Base-by-base conservation (phyloP, 2,329 filamentous ascomycete species). In the Thelonectria blattea region DNA sequence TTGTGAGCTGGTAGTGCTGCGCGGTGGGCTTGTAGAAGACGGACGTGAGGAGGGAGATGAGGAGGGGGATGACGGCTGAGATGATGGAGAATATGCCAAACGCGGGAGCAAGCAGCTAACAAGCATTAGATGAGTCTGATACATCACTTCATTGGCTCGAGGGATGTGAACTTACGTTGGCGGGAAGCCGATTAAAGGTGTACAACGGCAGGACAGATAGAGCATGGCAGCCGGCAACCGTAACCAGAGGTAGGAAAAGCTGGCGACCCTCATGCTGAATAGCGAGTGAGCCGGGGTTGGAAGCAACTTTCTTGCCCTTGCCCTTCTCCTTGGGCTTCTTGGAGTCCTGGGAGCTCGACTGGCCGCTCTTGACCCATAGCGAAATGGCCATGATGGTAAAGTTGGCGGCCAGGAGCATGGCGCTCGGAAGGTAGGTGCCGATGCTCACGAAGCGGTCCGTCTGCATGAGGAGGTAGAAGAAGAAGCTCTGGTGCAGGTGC, bases 401-500 rank as follows among this genome's bases (percentile, higher is more conserved):
- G 75, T 93, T 97, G 45, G 89, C 91, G 2, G 95, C 95, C 58
- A 99, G 85, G 52, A 98, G 79, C 95, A 99, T 99, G n/a, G 95
- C 95, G 68, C 92, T 96, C 0, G 95, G 95, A 3, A 99, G 83
- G 73, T 99, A 99, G 1, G 94, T 99, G 15, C 95, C 95, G 65
- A 99, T 99, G 77, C 93, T 98, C 68, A 98, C 95, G 73, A 99
- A 99, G 11, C 93, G 88, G 70, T 95, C 91, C 30, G 89, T 86
- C 67, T 96, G 90, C 87, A 98, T 93, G 46, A 99, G 83, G 52
- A 99, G 82, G 75, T 99, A 99, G 79, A 99, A 98, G 85, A 99
- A 99, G 82, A 99, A 99, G 75, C 93, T 97, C 79, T 99, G 95
- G 74, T 99, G 95, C 62, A 99, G 83, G 74, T 99, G 93, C 78